Base-by-base conservation (phyloP, 1,284 basidiomycete genomes). In the Vanrija pseudolonga region DNA sequence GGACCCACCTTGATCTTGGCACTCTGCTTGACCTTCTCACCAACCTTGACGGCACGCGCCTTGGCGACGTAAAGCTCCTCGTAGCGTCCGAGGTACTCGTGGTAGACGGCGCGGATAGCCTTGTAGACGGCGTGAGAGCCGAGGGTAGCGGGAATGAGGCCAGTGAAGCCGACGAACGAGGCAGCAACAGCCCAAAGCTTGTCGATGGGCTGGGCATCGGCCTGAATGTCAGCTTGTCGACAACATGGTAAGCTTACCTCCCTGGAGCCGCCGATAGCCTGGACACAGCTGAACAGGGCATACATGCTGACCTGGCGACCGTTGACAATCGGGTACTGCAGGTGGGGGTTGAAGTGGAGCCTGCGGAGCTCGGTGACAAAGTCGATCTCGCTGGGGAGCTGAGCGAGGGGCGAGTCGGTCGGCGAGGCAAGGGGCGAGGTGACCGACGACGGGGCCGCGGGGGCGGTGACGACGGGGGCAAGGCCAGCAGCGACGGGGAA, bases 301-400 rank as follows among this genome's bases (percentile, higher is more conserved):
- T 53, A 57, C 15, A 61, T 48, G 51, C 45, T 57, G 20, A 61
- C 38, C 43, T 47, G 41, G 44, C 53, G 53, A 36, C 59, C 59
- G 18, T 55, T 46, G 26, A 61, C 38, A 14, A 46, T 24, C 3
- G 59, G 56, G 40, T 61, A 60, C 22, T 53, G 47, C 18, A 60
- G 47, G 37, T 24, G 46, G 3, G 37, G 57, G 47, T 52, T 51
- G 15, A 46, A 32, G 43, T 58, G 45, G 14, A 58, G 32, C 3
- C 37, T 52, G 18, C 56, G 56, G 15, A 58, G 41, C 6, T 32
- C 32, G 32, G 32, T 12, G 32, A 32, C 32, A 15, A 32, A 32
- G 32, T 32, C 32, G 5, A 32, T 11, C 32, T 32, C 32, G 32
- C 32, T 32, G 32, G 32, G 32, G 32, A 32, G 32, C 32, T 12